These are phyloP conservation scores for Cucurbita argyrosperma DNA, from an alignment of 306 rosid species.

Conservation along the genomic window DNA sequence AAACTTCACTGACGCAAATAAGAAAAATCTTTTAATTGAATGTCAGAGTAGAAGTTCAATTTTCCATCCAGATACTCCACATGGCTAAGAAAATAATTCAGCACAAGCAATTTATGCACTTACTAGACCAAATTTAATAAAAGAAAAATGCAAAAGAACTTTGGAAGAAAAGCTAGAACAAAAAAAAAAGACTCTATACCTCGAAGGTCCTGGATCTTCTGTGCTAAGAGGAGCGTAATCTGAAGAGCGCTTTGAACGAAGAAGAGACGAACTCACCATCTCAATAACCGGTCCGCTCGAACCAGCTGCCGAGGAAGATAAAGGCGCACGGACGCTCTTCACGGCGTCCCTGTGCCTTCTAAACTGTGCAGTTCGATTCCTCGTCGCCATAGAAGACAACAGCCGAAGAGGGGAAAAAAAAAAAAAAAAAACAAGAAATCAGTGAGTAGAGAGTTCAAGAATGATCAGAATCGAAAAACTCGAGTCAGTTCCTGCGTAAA, in stretches of 20 bases:
- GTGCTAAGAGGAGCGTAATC: constrained; percentile 60
- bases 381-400: constrained; percentile 43
- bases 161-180: background rate
- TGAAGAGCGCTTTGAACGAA: constrained; percentile 42
- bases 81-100: background rate
- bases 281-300: constrained; percentile 57
- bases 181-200: background rate
- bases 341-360: constrained; percentile 55
- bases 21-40: background rate
- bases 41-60: background rate
- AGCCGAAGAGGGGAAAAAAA: background rate
- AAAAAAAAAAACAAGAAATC: background rate
- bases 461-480: background rate
- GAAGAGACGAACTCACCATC: constrained; percentile 49
- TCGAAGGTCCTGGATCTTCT: constrained; percentile 52
- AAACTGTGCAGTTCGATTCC: constrained; percentile 44
- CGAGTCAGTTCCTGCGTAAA: background rate
- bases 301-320: constrained; percentile 45
- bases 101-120: background rate
- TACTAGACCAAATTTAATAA: too few relatives aligned
- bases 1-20: background rate
- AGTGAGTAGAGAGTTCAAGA: background rate
- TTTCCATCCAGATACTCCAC: background rate
- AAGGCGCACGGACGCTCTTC: constrained; percentile 61
- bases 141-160: background rate